These are phyloP conservation scores for Phytophthora chlamydospora DNA, from an alignment of 352 stramenopile genomes.

Conservation along the genomic window DNA sequence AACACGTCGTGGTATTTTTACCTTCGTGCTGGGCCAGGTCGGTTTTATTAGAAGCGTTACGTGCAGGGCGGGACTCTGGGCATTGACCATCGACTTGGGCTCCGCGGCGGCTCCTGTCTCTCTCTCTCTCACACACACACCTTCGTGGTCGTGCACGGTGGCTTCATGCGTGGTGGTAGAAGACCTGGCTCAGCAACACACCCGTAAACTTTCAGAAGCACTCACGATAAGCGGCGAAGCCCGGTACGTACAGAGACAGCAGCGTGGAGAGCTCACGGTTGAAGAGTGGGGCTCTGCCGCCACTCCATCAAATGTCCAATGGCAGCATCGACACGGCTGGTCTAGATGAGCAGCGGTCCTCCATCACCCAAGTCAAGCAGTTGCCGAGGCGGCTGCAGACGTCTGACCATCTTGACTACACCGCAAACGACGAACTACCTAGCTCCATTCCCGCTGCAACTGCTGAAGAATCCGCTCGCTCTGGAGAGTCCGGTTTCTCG, in stretches of 20 bases:
- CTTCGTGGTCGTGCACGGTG: constrained; percentile 3
- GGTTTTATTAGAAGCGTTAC: neutral
- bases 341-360: constrained; percentile 8
- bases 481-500: constrained; percentile 1
- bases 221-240: constrained; percentile 10
- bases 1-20: too few relatives aligned
- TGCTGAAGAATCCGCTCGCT: neutral
- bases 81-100: neutral
- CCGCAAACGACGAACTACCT: constrained; percentile 4
- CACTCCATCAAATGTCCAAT: constrained; percentile 31
- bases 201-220: constrained; percentile 14
- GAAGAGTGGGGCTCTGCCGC: constrained; percentile 16
- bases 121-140: too few relatives aligned
- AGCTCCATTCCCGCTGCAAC: constrained; percentile 1
- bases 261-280: constrained; percentile 14
- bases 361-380: neutral
- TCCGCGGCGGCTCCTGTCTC: constrained; percentile 15
- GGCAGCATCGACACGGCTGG: constrained; percentile 3
- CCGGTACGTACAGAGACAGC: constrained; percentile 9
- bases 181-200: constrained; percentile 12
- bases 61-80: neutral
- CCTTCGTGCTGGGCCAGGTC: too few relatives aligned
- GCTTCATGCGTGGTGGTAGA: constrained; percentile 29
- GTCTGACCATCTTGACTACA: constrained; percentile 3
- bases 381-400: constrained; percentile 14